Base-by-base conservation (phyloP, 768 basidiomycete genomes). In the Lactarius sanguifluus region DNA sequence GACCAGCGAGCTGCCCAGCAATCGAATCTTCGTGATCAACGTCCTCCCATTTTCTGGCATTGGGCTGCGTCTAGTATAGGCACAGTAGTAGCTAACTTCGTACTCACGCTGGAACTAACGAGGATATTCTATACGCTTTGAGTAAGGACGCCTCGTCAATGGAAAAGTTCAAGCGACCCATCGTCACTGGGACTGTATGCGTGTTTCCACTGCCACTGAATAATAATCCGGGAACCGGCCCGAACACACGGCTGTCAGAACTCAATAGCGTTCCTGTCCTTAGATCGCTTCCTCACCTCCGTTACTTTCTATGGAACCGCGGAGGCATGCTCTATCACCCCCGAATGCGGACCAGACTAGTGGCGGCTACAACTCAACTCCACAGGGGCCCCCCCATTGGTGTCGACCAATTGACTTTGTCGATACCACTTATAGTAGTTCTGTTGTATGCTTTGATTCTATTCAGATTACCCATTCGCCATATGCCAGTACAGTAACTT, bases 121-220 rank as follows among this genome's bases (percentile, higher is more conserved):
- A 86, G 15, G 89, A 88, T 55, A 98, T 83, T 67, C 88, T 89
- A 74, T 98, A 98, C 2, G 91, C 83, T 78, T 94, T 94, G 65
- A 98, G 85, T 50, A 98, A 77, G 13, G 89, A 78, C 10, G 86
- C 91, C 75, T 95, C 92, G 76, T 95, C 93, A 32, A 88, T 81
- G 57, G 87, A 81, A 71, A 91, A 83, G 73, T 86, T 88, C 64
- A 87, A 79, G 71, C 82, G 85, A 34, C 84, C 83, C 85, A 88
- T 88, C 20, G 32, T 41, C 57, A 59, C 25, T 38, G 15, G 41
- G 36, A 60, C 32, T 64, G 50, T 64, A 34, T 59, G 58, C 57
- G 59, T 18, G 18, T 23, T 23, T 38, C n/a, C 47, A 43, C 41
- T 38, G n/a, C n/a, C n/a, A n/a, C n/a, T n/a, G n/a, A n/a, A n/a